Evolutionary conservation across 306 rosid genomes (phyloP), one percentile per base, ranked within the genome.

Genomic region (Dryas alaskensis): DNA sequence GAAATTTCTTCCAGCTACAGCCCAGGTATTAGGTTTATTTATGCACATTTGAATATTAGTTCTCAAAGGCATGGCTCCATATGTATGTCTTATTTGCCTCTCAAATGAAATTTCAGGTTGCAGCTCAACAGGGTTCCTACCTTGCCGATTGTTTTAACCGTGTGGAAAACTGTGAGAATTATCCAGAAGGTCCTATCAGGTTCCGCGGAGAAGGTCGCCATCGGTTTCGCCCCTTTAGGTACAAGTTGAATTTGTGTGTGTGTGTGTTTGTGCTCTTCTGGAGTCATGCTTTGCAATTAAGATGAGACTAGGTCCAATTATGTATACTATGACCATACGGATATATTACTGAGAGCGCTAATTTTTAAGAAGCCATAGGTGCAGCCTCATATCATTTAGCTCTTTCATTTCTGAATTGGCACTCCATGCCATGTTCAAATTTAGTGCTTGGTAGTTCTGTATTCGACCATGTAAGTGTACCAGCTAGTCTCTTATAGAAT

Each of bases 1-100:
- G 99, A 94, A 94, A 82, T 77, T 81, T 67, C 96, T 94, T 76
- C 98, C 99, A 19, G 99, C 99, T 66, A 94, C 99, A 3, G 99
- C 92, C 4, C 99, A 94, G 98, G 98, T 94, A 70, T 60, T 47
- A 45, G 47, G 72, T 22, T 46, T 0, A 73, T 78, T 42, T 60
- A 50, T 52, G 47, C 37, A 51, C 11, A 49, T 73, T 50, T 19
- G 7, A 48, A 40, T 54, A 6, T 12, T 54, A 69, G 46, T 13
- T 52, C 43, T 48, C 39, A 16, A 7, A 46, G 51, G 63, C 66
- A 53, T 59, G 42, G 53, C 50, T 40, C 60, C 74, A 69, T 22
- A 44, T 7, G 27, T 43, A 53, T 62, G 57, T 75, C 76, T 72
- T 73, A 64, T 60, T 50, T 66, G 40, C 40, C 27, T 74, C 51